Conservation (phyloP, 139 green algal species). For the Gonium pectorale region DNA sequence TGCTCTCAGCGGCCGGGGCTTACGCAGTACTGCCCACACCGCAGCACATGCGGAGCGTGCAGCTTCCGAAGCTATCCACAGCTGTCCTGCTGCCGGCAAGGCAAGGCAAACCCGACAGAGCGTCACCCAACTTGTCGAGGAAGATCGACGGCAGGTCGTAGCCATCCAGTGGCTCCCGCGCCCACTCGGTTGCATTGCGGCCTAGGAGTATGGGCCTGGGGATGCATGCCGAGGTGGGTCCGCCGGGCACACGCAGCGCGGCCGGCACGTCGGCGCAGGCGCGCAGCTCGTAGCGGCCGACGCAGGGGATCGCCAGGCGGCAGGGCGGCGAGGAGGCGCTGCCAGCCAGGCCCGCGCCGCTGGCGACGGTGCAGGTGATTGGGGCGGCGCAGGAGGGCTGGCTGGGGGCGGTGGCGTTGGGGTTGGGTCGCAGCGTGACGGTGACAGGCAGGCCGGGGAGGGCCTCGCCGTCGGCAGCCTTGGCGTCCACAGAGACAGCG, state of each 20-base stretch:
- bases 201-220: constrained; percentile 3
- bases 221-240: not conserved
- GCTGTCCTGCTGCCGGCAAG: too few species aligned
- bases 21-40: too few species aligned
- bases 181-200: constrained; percentile 49
- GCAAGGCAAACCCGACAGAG: too few species aligned
- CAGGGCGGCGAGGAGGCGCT: not conserved
- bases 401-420: not conserved
- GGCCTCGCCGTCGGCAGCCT: too few species aligned
- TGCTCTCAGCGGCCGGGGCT: too few species aligned
- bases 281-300: constrained; percentile 49
- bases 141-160: not conserved
- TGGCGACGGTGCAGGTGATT: not conserved
- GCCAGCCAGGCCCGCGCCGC: constrained; percentile 1
- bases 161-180: not conserved
- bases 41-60: too few species aligned
- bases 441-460: constrained; percentile 26
- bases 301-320: constrained; percentile 58
- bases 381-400: constrained; percentile 6
- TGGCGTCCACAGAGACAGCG: too few species aligned
- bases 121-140: constrained; percentile 45
- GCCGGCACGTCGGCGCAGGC: constrained; percentile 16
- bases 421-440: constrained; percentile 9
- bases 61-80: too few species aligned
- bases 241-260: not conserved